A percentile compares a stretch with the other conserved stretches of the same genome.
Evolutionary conservation across 2,329 filamentous ascomycete genomes (phyloP).

Genomic region (Nigrospora sphaerica): DNA sequence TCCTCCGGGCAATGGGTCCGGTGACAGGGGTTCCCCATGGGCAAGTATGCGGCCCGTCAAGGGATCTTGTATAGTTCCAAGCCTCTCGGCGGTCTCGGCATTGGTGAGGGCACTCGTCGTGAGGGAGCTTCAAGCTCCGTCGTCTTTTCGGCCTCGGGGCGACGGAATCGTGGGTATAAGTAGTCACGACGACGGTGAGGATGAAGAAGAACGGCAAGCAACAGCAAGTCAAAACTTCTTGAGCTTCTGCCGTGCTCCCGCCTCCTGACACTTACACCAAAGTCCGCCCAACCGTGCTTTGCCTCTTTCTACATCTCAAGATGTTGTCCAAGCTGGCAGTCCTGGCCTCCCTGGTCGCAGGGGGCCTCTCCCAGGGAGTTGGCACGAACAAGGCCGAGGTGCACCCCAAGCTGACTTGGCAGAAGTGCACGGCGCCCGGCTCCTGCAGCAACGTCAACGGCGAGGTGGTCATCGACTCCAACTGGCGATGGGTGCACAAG

Average conservation of each 20-base stretch:
- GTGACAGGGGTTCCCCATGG: neutral
- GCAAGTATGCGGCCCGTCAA: neutral
- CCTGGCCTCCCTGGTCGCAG: conserved; percentile 25
- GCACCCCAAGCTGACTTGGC: conserved; percentile 40
- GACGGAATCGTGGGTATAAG: no score
- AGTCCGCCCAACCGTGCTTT: conserved; percentile 1
- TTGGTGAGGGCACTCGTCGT: no score
- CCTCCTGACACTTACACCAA: neutral
- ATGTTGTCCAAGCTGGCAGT: conserved; percentile 21
- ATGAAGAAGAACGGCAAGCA: neutral
- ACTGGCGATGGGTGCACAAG: conserved; percentile 40
- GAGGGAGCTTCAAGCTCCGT: neutral
- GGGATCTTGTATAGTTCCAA: conserved; percentile 1
- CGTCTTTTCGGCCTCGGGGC: neutral
- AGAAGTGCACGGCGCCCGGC: conserved; percentile 36
- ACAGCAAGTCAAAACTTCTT: neutral
- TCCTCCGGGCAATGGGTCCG: neutral
- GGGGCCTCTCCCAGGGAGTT: conserved; percentile 33
- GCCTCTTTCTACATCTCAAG: conserved; percentile 9
- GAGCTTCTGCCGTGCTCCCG: neutral
- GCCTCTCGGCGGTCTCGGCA: neutral
- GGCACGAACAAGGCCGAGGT: conserved; percentile 32
- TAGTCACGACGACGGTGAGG: no score
- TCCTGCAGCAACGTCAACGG: conserved; percentile 35
- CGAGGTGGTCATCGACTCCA: conserved; percentile 41